Evolutionary conservation across 352 stramenopile species (phyloP).

Genomic region (Phytopythium ostracodes): DNA sequence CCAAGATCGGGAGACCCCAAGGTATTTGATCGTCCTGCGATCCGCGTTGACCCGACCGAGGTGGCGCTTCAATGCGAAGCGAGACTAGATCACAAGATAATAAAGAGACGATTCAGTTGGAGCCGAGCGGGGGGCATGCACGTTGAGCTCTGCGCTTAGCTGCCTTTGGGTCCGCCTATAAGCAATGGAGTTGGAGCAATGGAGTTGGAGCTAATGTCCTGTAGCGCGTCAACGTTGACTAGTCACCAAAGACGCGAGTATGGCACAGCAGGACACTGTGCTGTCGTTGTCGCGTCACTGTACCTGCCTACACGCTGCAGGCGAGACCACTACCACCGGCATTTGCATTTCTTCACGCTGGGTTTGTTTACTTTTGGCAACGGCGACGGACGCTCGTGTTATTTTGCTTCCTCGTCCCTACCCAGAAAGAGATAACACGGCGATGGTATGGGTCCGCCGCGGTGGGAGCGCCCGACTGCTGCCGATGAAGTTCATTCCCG

Average conservation of each 20-base stretch:
- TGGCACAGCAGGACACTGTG: too few species aligned
- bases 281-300: too few species aligned
- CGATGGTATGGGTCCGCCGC: neutral
- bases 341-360: neutral
- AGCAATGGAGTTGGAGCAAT: too few species aligned
- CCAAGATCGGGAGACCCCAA: neutral
- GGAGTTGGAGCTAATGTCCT: too few species aligned
- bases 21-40: too few species aligned
- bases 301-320: neutral
- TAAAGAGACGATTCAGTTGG: too few species aligned
- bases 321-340: neutral
- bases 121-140: too few species aligned
- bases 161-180: too few species aligned
- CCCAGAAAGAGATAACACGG: neutral
- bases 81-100: too few species aligned
- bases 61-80: neutral
- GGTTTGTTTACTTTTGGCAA: constrained; percentile 2
- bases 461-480: neutral
- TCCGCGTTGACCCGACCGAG: neutral
- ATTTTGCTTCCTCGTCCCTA: neutral
- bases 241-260: too few species aligned
- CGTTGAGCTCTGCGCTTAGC: neutral
- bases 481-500: neutral
- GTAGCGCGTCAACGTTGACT: too few species aligned
- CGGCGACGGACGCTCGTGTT: constrained; percentile 8